Evolutionary conservation across 108 stramenopile genomes (phyloP).

Genomic region (Epipyxis sp.): DNA sequence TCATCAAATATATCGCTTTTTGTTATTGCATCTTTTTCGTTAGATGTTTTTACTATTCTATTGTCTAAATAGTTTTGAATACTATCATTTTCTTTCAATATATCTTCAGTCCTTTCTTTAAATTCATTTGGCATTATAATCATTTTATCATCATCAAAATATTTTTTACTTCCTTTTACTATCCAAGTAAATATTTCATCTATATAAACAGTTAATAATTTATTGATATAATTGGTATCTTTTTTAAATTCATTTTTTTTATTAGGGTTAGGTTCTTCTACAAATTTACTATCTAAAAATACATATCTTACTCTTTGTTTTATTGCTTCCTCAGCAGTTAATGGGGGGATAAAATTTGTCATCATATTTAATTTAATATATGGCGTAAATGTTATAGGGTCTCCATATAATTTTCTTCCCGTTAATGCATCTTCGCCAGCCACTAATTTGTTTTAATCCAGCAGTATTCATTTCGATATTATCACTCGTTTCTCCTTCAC

Average conservation of each 20-base stretch:
- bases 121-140: neutral
- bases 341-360: neutral
- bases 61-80: slow-evolving; percentile 2
- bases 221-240: neutral
- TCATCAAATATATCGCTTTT: neutral
- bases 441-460: neutral
- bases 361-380: slow-evolving; percentile 2
- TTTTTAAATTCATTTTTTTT: neutral
- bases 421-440: neutral
- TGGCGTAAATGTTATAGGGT: neutral
- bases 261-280: neutral
- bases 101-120: neutral
- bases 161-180: neutral
- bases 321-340: neutral
- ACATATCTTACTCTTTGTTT: neutral
- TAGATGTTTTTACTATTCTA: neutral
- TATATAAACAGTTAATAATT: neutral
- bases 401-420: neutral
- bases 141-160: neutral
- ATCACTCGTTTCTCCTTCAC: neutral
- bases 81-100: neutral
- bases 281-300: neutral
- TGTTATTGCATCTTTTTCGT: neutral
- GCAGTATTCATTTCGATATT: neutral
- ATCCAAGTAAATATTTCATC: neutral